A percentile compares a stretch with the other conserved stretches of the same genome.
Conservation (phyloP, 305 asterid genomes). For the Caryopteris hybrid region DNA sequence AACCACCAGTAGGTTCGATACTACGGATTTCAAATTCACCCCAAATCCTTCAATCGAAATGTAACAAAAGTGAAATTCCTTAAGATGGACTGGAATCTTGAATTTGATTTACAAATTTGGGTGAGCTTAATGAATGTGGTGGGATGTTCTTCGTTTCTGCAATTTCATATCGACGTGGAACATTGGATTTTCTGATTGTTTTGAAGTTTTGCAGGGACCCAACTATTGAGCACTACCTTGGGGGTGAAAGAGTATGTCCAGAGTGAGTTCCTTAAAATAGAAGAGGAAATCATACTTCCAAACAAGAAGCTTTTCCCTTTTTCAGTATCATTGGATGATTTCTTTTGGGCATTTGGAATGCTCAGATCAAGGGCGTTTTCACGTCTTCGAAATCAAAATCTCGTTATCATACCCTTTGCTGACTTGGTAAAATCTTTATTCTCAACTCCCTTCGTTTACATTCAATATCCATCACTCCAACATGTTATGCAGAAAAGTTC, state of each 20-base stretch:
- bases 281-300: conserved; percentile 66
- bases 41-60: too few species aligned
- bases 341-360: conserved; percentile 95
- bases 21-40: background rate
- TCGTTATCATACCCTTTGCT: conserved; percentile 84
- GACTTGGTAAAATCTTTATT: conserved; percentile 61
- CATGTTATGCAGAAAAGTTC: too few species aligned
- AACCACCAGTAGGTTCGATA: too few species aligned
- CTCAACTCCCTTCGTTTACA: too few species aligned
- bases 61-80: background rate
- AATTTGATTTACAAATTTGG: background rate
- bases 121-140: background rate
- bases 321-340: conserved; percentile 66
- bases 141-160: background rate
- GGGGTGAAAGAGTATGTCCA: conserved; percentile 86
- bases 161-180: background rate
- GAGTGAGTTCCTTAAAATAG: conserved; percentile 60
- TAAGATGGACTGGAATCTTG: background rate
- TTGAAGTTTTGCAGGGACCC: conserved; percentile 59
- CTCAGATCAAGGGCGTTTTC: conserved; percentile 95
- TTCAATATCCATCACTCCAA: too few species aligned
- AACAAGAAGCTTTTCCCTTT: conserved; percentile 79
- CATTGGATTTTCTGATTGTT: conserved; percentile 7
- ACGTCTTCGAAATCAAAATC: conserved; percentile 70
- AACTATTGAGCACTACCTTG: conserved; percentile 77